phyloP scores from a whole-genome alignment of 129 eudicot genomes.

The sunflower (Helianthus annuus) region DNA sequence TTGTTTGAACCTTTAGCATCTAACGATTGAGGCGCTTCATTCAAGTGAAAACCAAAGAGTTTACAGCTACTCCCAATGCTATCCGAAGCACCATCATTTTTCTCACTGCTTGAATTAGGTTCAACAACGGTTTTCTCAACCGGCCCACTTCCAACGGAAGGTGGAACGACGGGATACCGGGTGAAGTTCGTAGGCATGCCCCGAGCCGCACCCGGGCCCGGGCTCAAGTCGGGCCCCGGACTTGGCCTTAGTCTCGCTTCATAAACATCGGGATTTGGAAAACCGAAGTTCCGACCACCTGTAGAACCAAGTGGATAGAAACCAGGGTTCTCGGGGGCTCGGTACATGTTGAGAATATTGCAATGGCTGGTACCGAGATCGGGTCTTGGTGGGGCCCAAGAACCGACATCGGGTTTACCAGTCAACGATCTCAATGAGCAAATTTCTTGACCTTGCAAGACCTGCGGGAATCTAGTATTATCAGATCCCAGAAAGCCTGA shows the following conservation, averaged over 20 bases:
- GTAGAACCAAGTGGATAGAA: slow-evolving; percentile 56
- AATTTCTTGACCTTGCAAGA: slow-evolving; percentile 99
- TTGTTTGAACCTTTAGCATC: slow-evolving; percentile 56
- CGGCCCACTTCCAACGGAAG: slow-evolving; percentile 22
- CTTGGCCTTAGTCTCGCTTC: slow-evolving; percentile 29
- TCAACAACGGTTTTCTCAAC: slow-evolving; percentile 23
- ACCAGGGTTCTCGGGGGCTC: slow-evolving; percentile 41
- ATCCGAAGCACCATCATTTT: slow-evolving; percentile 45
- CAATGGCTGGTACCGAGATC: slow-evolving; percentile 34
- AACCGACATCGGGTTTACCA: slow-evolving; percentile 44
- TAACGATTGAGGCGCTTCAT: slow-evolving; percentile 39
- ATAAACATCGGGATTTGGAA: slow-evolving; percentile 37
- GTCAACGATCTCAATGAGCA: slow-evolving; percentile 70
- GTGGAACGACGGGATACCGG: slow-evolving; percentile 35
- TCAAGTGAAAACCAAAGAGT: slow-evolving; percentile 74
- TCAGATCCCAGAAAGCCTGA: slow-evolving; percentile 80
- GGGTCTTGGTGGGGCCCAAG: slow-evolving; percentile 48
- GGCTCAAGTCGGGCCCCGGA: not conserved
- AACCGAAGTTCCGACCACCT: slow-evolving; percentile 60
- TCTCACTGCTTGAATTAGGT: slow-evolving; percentile 42
- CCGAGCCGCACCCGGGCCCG: not conserved
- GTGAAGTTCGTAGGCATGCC: slow-evolving; percentile 39
- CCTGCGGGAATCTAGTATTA: slow-evolving; percentile 73
- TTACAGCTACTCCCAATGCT: slow-evolving; percentile 55
- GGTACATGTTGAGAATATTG: slow-evolving; percentile 49